Evolutionary conservation across 768 basidiomycete species (phyloP), one percentile per base, ranked within the genome.

Genomic region (Russula earlei): DNA sequence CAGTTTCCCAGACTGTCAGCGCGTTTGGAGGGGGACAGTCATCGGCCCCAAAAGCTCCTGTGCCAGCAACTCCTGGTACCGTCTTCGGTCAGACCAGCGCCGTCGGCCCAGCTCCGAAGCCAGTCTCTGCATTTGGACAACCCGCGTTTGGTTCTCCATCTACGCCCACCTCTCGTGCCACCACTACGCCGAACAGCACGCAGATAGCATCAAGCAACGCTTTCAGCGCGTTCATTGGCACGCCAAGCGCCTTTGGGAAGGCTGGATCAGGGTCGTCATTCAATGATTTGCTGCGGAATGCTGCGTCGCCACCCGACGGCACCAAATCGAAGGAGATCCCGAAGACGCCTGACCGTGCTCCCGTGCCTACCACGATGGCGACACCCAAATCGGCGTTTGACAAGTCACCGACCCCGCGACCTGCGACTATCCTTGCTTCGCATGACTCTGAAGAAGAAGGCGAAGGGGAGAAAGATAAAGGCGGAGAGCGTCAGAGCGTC

Each of bases 221-320:
- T 9, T 80, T 79, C 52, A 69, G 73, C n/a, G 66, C 66, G 1
- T 70, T 68, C 58, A 65, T 62, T 27, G 65, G 64, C 1, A 49
- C 70, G 4, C 56, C 69, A 0, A 67, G 67, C 40, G 72, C 74
- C 1, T 80, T 84, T 55, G 67, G 71, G 4, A 69, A 74, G 15
- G 62, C 70, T 0, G 68, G 70, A 1, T 69, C 71, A 34, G 57
- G 60, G 24, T 78, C 76, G 61, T 79, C 85, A 0, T 90, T 85
- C 61, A 68, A 72, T n/a, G 82, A 87, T 27, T 64, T 87, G 44
- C 68, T 87, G 55, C 77, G 80, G 64, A 66, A 60, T 15, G 71
- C 46, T 12, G 34, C 62, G 34, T 29, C 62, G 31, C 31, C 47
- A 27, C 33, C 37, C 12, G 58, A 58, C 4, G 46, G 56, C 9